These are phyloP conservation scores for Tulasnella sp. DNA, from an alignment of 768 basidiomycete species.

Conservation along the genomic window DNA sequence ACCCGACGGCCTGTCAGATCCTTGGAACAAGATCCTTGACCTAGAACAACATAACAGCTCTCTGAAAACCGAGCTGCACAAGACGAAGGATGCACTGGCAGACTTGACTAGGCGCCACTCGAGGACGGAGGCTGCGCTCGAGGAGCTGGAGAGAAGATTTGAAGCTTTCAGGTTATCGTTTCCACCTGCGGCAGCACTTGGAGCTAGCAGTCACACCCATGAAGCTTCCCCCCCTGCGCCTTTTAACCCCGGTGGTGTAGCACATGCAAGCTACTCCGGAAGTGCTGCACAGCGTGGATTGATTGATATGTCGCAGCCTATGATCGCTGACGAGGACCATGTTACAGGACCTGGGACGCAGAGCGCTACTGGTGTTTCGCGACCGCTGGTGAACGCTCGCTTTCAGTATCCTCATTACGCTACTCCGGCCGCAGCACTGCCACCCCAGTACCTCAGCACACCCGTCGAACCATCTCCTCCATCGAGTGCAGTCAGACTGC, in stretches of 20 bases:
- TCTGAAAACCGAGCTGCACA: not conserved
- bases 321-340: not conserved
- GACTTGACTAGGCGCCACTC: not conserved
- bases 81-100: not conserved
- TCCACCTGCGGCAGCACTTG: not conserved
- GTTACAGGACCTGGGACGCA: not conserved
- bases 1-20: not conserved
- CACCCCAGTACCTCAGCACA: not conserved
- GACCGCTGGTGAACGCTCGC: not conserved
- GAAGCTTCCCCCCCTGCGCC: no score
- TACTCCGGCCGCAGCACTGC: not conserved
- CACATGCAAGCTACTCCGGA: not conserved
- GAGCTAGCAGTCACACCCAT: not conserved
- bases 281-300: not conserved
- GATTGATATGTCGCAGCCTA: not conserved
- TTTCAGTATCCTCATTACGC: not conserved
- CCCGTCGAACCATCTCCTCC: not conserved
- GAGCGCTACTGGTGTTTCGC: not conserved
- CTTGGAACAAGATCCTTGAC: not conserved
- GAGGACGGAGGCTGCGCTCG: not conserved
- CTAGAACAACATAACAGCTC: not conserved
- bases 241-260: not conserved
- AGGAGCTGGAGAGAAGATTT: not conserved
- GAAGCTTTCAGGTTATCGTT: not conserved
- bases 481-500: not conserved